Percentiles rank a stretch among this genome's conserved stretches.
Conservation (phyloP, 2,329 filamentous ascomycete species). For the Tolypocladium ovalisporum region DNA sequence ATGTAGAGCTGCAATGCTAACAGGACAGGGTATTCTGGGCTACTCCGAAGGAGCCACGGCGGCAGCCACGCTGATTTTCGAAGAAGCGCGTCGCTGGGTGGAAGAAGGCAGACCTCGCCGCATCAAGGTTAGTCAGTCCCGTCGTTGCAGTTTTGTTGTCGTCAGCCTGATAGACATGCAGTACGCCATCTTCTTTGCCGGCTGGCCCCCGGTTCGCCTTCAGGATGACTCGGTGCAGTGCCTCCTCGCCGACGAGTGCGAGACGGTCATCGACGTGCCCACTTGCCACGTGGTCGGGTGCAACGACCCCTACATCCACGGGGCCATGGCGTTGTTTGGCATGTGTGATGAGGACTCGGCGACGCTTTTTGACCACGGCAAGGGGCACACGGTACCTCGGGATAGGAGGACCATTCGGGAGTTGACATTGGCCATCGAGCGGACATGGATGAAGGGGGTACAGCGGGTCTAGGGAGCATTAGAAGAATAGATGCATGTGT, state of each 20-base stretch:
- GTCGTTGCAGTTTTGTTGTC: too few species aligned
- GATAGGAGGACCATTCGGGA: slow-evolving; percentile 37
- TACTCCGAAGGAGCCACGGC: slow-evolving; percentile 50
- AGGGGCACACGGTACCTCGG: slow-evolving; percentile 51
- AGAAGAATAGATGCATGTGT: not conserved
- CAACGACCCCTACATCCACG: slow-evolving; percentile 49
- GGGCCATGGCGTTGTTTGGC: slow-evolving; percentile 50
- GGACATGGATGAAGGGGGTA: not conserved
- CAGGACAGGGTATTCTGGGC: slow-evolving; percentile 38
- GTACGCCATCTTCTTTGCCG: slow-evolving; percentile 40
- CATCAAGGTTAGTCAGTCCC: slow-evolving; percentile 19
- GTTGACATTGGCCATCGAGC: slow-evolving; percentile 14
- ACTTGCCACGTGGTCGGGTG: slow-evolving; percentile 44
- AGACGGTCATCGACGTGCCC: slow-evolving; percentile 37
- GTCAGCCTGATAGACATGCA: slow-evolving; percentile 8
- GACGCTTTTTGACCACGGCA: slow-evolving; percentile 53
- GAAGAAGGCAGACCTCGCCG: slow-evolving; percentile 19
- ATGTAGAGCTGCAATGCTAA: not conserved
- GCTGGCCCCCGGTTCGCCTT: slow-evolving; percentile 40
- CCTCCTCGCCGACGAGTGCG: slow-evolving; percentile 36
- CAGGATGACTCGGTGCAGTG: slow-evolving; percentile 24
- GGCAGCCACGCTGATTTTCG: slow-evolving; percentile 40
- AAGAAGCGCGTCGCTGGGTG: slow-evolving; percentile 30
- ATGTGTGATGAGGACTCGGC: slow-evolving; percentile 49
- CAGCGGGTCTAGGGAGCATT: not conserved